Conservation (phyloP, 768 basidiomycete genomes). For the Tulasnella sp. region DNA sequence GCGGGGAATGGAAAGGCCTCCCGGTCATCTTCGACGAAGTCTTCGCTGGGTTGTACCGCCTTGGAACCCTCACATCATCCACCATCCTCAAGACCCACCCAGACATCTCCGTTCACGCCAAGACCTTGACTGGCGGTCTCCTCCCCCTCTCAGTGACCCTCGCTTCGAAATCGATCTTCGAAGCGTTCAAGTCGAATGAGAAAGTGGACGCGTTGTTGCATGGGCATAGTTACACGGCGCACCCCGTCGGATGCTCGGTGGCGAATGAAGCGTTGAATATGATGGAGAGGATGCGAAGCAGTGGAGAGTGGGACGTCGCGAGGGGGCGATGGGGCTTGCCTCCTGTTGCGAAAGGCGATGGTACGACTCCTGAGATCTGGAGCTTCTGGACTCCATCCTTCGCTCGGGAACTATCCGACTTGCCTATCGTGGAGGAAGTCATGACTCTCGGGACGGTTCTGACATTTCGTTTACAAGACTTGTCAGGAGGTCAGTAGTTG, state of each 20-base stretch:
- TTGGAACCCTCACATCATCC: constrained; percentile 56
- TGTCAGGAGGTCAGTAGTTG: constrained; percentile 44
- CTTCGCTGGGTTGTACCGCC: constrained; percentile 82
- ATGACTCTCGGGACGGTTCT: constrained; percentile 87
- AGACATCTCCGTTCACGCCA: constrained; percentile 86
- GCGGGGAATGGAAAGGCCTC: constrained; percentile 56
- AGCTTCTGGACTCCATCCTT: constrained; percentile 81
- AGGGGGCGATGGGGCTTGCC: constrained; percentile 43
- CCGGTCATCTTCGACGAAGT: constrained; percentile 96
- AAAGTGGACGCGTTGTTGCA: constrained; percentile 86
- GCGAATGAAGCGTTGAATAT: constrained; percentile 68
- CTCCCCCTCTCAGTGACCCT: constrained; percentile 80
- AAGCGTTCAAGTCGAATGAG: constrained; percentile 57
- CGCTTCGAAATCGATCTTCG: constrained; percentile 67
- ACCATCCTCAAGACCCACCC: constrained; percentile 62
- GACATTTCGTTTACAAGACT: constrained; percentile 58
- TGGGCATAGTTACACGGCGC: constrained; percentile 93
- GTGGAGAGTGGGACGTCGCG: constrained; percentile 50
- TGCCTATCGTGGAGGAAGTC: constrained; percentile 47
- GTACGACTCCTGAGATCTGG: constrained; percentile 39
- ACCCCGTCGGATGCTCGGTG: constrained; percentile 85
- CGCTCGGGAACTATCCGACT: constrained; percentile 46
- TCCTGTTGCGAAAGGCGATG: background rate
- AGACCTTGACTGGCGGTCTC: constrained; percentile 87
- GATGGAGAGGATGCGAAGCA: constrained; percentile 34